phyloP scores from a whole-genome alignment of 331 rosid genomes.

The Malus hybrid region DNA sequence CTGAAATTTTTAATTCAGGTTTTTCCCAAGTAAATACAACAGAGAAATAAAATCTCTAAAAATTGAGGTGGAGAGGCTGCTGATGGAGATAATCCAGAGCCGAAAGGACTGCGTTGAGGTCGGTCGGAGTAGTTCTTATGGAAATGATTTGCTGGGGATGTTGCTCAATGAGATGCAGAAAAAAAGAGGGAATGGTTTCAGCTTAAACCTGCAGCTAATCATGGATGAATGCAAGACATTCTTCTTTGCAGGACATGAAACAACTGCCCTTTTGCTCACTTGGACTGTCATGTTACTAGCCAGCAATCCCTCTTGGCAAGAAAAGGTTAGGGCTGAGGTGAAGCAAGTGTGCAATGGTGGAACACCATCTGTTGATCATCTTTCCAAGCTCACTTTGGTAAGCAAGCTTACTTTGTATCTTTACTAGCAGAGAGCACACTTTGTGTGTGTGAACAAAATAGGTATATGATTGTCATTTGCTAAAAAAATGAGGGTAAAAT shows the following conservation, averaged over 20 bases:
- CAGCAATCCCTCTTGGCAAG: conserved; percentile 70
- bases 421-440: neutral
- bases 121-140: conserved; percentile 70
- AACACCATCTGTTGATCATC: conserved; percentile 63
- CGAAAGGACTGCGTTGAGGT: conserved; percentile 75
- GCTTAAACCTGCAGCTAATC: conserved; percentile 54
- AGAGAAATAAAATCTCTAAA: conserved; percentile 78
- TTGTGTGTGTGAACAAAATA: no score
- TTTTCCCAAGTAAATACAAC: conserved; percentile 84
- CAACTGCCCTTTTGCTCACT: conserved; percentile 84
- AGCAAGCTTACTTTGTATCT: conserved; percentile 8
- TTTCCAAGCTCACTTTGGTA: conserved; percentile 69
- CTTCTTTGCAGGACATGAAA: conserved; percentile 96
- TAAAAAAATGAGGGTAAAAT: no score
- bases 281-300: conserved; percentile 93
- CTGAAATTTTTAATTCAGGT: conserved; percentile 26
- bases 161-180: conserved; percentile 70
- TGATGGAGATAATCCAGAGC: conserved; percentile 90
- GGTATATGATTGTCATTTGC: no score
- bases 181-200: conserved; percentile 38
- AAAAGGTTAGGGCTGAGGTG: conserved; percentile 59
- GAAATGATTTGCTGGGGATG: conserved; percentile 83
- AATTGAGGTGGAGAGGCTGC: conserved; percentile 66
- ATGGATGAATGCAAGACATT: conserved; percentile 98
- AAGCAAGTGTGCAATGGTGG: conserved; percentile 46